These are phyloP conservation scores for Fusarium sp. DNA, from an alignment of 2,329 filamentous ascomycete genomes.

Conservation along the genomic window DNA sequence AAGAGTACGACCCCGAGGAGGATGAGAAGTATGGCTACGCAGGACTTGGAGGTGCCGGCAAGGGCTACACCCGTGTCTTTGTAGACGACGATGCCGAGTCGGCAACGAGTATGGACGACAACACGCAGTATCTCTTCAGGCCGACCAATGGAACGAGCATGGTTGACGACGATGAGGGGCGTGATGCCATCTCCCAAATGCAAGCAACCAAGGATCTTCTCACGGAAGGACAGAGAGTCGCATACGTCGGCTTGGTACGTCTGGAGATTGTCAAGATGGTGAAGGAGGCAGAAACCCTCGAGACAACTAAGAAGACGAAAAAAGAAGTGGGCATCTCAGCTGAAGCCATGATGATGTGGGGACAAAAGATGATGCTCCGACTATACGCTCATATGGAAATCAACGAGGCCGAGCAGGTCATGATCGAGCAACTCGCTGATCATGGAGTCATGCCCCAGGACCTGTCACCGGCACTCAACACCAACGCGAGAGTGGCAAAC, in stretches of 20 bases:
- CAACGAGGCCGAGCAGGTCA: conserved; percentile 88
- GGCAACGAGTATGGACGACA: conserved; percentile 95
- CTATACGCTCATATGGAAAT: conserved; percentile 98
- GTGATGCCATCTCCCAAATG: conserved; percentile 90
- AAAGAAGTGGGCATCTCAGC: conserved; percentile 77
- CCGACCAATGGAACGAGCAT: conserved; percentile 71
- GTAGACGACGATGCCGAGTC: conserved; percentile 95
- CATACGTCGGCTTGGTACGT: conserved; percentile 91
- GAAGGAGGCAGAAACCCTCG: conserved; percentile 72
- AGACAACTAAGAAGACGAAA: conserved; percentile 73
- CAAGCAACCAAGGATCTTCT: conserved; percentile 95
- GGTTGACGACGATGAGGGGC: conserved; percentile 81
- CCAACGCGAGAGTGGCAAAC: conserved; percentile 92
- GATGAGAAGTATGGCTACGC: conserved; percentile 76
- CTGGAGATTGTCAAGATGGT: conserved; percentile 84
- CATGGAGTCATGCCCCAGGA: conserved; percentile 90
- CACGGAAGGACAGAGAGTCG: conserved; percentile 94
- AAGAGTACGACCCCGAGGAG: conserved; percentile 80
- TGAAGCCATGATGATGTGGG: conserved; percentile 93
- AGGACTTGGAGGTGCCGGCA: conserved; percentile 88
- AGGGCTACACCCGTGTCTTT: conserved; percentile 94
- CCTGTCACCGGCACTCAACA: conserved; percentile 87
- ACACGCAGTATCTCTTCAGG: conserved; percentile 95
- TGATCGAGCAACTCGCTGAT: conserved; percentile 96
- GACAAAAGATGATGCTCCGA: conserved; percentile 97